Conservation (phyloP, 495 filamentous ascomycete genomes). For the Aspergillus taichungensis region DNA sequence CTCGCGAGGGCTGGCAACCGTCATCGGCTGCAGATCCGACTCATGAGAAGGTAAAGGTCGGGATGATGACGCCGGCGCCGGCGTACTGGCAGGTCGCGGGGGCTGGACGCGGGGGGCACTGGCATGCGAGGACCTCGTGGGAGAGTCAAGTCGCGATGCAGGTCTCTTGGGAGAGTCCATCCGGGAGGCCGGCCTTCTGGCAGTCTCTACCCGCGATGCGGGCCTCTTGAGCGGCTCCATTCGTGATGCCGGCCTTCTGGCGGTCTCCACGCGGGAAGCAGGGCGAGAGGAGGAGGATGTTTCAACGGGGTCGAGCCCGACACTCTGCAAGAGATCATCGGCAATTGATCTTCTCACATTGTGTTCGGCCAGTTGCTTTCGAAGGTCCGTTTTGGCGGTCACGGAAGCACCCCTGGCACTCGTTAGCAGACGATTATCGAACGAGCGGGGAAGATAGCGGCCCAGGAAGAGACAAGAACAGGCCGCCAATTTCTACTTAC, state of each 20-base stretch:
- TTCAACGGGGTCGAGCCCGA: conserved; percentile 41
- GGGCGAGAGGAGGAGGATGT: conserved; percentile 24
- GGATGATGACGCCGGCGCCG: no score
- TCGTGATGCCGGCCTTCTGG: no score
- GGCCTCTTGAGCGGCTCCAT: no score
- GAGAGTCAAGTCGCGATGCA: no score
- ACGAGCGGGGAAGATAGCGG: neutral
- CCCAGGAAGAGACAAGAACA: neutral
- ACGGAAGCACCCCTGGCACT: conserved; percentile 61
- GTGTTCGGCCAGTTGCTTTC: conserved; percentile 66
- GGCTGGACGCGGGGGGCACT: no score
- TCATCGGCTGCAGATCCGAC: conserved; percentile 67
- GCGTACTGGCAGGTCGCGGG: no score
- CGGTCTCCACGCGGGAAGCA: conserved; percentile 34
- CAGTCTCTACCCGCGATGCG: no score
- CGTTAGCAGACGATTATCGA: conserved; percentile 6
- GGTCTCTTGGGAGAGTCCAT: no score
- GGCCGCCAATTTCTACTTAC: conserved; percentile 34
- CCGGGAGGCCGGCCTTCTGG: no score
- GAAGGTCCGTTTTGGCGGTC: conserved; percentile 77
- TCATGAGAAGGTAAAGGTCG: conserved; percentile 8
- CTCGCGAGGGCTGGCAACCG: conserved; percentile 72
- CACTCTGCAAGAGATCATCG: conserved; percentile 62
- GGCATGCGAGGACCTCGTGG: no score
- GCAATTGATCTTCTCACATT: conserved; percentile 81